phyloP scores from a whole-genome alignment of 1,284 basidiomycete genomes.

The Irpex sp. region DNA sequence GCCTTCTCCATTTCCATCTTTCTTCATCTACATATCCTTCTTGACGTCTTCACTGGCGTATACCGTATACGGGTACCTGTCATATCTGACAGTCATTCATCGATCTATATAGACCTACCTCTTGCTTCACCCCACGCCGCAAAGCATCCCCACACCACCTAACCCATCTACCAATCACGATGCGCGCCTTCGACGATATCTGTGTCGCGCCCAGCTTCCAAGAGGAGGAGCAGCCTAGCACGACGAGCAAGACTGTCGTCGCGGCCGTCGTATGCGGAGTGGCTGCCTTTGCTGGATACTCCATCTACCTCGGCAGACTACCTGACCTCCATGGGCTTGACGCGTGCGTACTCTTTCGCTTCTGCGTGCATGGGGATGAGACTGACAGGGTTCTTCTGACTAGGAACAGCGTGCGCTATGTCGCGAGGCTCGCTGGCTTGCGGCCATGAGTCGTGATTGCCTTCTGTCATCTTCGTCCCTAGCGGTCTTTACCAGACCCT shows the following conservation, averaged over 20 bases:
- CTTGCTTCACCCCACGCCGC: background rate
- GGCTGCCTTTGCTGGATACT: background rate
- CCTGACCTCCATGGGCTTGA: background rate
- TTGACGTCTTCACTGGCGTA: background rate
- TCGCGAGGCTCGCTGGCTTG: background rate
- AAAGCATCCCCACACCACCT: background rate
- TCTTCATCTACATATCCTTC: background rate
- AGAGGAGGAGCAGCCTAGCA: background rate
- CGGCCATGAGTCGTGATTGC: background rate
- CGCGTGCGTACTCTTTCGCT: background rate
- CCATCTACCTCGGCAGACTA: background rate
- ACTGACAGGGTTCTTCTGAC: background rate
- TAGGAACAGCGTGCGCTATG: constrained; percentile 2
- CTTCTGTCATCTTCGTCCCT: background rate
- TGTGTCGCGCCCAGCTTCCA: background rate
- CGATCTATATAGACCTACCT: background rate
- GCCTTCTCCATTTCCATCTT: background rate
- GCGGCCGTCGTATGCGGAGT: background rate
- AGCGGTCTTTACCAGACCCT: background rate
- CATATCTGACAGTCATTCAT: background rate
- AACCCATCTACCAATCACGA: background rate
- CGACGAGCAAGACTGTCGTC: background rate
- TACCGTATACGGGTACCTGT: background rate
- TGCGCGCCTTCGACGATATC: constrained; percentile 2
- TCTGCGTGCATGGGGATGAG: background rate